Evolutionary conservation across 495 filamentous ascomycete genomes (phyloP), one percentile per base, ranked within the genome.

Genomic region (Astrothelium subdiscretum): DNA sequence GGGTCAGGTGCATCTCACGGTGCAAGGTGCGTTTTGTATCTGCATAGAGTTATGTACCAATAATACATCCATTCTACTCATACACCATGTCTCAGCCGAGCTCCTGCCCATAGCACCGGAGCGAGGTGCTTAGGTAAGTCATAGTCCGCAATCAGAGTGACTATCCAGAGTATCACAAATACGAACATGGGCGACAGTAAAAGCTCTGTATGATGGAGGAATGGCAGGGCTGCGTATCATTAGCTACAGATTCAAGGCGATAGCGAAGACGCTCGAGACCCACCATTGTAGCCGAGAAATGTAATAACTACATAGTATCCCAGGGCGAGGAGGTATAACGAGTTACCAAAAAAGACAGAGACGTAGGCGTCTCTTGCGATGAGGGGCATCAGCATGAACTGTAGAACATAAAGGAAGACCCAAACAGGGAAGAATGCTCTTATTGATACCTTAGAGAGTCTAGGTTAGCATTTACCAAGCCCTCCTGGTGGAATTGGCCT

Each of bases 351-450:
- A 68, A 88, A 84, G 15, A 83, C 82, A 11, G 85, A 85, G 58
- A 87, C 74, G 78, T 79, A 83, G 66, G 80, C 78, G 52, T 81
- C 73, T 44, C 66, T 75, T 8, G 76, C 72, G 31, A 84, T 73
- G 43, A 89, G 64, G 18, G 86, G 87, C 68, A 88, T 81, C 35
- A 88, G 80, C 5, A 90, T 68, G 71, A 89, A 90, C 65, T 90
- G 87, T 26, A 89, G 72, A 42, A 88, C 83, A 62, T 89, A 89
- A 32, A 90, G 77, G 66, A 86, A 85, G 57, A 86, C 78, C 78
- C 87, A 89, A 40, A 90, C 77, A 1, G 87, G 87, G 68, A 90
- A 87, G 73, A 88, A 90, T 2, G 86, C 85, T 35, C 87, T 79
- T 61, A 87, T 88, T 4, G 86, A 81, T 35, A 88, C 85, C 85